A percentile compares a stretch with the other conserved stretches of the same genome.
phyloP scores from a whole-genome alignment of 1,284 basidiomycete species.

The Cryptococcus amylolentus region DNA sequence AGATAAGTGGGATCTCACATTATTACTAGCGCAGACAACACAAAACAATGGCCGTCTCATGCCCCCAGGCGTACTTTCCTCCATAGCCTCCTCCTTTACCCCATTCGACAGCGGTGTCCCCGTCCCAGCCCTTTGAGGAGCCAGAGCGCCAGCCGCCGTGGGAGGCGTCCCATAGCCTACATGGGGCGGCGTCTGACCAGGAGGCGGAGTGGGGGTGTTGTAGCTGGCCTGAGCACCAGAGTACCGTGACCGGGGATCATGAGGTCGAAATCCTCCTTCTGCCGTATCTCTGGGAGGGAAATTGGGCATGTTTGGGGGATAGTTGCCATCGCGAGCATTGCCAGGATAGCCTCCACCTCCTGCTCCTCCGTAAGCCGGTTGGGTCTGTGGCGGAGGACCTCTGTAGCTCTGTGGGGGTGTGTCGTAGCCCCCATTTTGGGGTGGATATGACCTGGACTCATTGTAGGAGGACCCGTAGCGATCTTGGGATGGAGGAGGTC shows the following conservation, averaged over 20 bases:
- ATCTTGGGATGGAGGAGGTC: neutral
- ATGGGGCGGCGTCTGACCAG: slow-evolving; percentile 6
- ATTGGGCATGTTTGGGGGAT: neutral
- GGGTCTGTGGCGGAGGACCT: neutral
- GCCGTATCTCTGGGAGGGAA: neutral
- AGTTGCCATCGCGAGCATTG: neutral
- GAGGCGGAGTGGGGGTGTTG: neutral
- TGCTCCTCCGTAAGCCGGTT: neutral
- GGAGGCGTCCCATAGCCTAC: slow-evolving; percentile 1
- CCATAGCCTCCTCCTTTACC: slow-evolving; percentile 1
- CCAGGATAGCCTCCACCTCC: slow-evolving; percentile 5
- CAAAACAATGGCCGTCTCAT: slow-evolving; percentile 74
- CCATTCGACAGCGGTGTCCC: slow-evolving; percentile 7
- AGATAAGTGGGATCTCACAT: slow-evolving; percentile 56
- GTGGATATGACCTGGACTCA: neutral
- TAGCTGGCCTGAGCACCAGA: neutral
- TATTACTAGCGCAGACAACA: slow-evolving; percentile 96
- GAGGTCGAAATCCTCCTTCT: slow-evolving; percentile 15
- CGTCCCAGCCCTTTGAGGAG: neutral
- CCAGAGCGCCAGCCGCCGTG: neutral
- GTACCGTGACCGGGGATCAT: slow-evolving; percentile 18
- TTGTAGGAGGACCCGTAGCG: slow-evolving; percentile 1
- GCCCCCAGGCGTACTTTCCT: slow-evolving; percentile 10
- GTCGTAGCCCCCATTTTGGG: neutral
- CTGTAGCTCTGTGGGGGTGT: slow-evolving; percentile 1